phyloP scores from a whole-genome alignment of 371 early-diverging fungal species.

The Apophysomyces variabilis region DNA sequence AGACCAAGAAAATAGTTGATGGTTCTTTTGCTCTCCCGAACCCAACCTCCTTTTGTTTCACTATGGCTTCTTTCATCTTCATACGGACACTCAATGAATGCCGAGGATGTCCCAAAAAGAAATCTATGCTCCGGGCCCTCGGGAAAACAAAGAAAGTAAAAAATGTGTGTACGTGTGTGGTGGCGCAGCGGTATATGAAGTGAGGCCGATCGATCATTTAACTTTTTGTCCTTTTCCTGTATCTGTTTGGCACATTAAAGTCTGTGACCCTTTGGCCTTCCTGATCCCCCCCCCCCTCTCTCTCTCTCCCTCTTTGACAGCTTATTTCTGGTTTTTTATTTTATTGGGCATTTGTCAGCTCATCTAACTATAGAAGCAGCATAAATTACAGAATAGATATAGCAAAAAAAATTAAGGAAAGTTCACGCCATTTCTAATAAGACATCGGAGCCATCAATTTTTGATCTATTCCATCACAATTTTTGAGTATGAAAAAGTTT shows the following conservation, averaged over 20 bases:
- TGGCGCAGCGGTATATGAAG: slow-evolving; percentile 9
- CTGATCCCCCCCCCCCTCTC: not conserved
- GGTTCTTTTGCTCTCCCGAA: no score
- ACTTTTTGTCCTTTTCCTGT: not conserved
- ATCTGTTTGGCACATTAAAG: not conserved
- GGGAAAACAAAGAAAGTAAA: not conserved
- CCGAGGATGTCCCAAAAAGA: no score
- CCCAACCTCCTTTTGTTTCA: no score
- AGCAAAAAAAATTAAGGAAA: not conserved
- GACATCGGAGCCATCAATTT: not conserved
- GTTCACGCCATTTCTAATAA: no score
- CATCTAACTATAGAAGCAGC: no score
- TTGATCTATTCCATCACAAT: not conserved
- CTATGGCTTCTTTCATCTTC: not conserved
- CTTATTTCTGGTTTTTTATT: no score
- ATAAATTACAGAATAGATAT: no score
- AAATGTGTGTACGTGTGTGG: not conserved
- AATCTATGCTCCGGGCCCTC: not conserved
- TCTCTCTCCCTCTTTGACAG: not conserved
- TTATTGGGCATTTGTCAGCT: no score
- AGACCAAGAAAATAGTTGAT: no score
- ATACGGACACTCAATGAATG: not conserved
- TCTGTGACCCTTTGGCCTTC: not conserved
- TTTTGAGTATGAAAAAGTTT: not conserved
- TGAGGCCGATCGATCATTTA: not conserved